Conservation (phyloP, 2,329 filamentous ascomycete genomes). For the Tolypocladium endophyticum region DNA sequence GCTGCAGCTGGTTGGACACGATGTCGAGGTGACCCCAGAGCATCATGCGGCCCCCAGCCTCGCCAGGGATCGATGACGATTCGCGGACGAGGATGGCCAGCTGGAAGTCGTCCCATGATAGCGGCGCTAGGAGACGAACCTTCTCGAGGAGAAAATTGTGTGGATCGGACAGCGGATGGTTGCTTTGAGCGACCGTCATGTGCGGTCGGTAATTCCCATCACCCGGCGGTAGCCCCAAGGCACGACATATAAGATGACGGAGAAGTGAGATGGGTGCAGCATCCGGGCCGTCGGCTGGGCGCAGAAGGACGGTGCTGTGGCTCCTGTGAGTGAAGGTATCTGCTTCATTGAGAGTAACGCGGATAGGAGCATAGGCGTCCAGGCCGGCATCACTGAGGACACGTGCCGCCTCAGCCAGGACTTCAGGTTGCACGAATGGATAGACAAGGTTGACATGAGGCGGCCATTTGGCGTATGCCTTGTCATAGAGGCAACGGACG, state of each 20-base stretch:
- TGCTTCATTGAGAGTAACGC: conserved; percentile 25
- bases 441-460: conserved; percentile 58
- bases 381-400: conserved; percentile 9
- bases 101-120: conserved; percentile 37
- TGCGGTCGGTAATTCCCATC: conserved; percentile 29
- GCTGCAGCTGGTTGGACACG: conserved; percentile 4
- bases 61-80: conserved; percentile 16
- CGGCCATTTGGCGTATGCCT: conserved; percentile 50
- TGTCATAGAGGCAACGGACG: conserved; percentile 53
- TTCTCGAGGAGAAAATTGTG: conserved; percentile 44
- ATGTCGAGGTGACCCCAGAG: conserved; percentile 42
- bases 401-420: conserved; percentile 31
- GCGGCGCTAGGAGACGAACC: conserved; percentile 31
- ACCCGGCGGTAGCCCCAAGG: conserved; percentile 19
- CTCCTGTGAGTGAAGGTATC: conserved; percentile 39
- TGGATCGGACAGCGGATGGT: conserved; percentile 30
- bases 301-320: conserved; percentile 38
- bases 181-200: conserved; percentile 50
- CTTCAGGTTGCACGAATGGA: conserved; percentile 45
- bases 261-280: conserved; percentile 19
- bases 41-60: conserved; percentile 37
- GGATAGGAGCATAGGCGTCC: conserved; percentile 1
- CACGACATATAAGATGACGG: conserved; percentile 20
- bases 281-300: conserved; percentile 7
- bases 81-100: conserved; percentile 45